Evolutionary conservation across 2,329 filamentous ascomycete species (phyloP), one percentile per base, ranked within the genome.

Genomic region (Aspergillus sp.): DNA sequence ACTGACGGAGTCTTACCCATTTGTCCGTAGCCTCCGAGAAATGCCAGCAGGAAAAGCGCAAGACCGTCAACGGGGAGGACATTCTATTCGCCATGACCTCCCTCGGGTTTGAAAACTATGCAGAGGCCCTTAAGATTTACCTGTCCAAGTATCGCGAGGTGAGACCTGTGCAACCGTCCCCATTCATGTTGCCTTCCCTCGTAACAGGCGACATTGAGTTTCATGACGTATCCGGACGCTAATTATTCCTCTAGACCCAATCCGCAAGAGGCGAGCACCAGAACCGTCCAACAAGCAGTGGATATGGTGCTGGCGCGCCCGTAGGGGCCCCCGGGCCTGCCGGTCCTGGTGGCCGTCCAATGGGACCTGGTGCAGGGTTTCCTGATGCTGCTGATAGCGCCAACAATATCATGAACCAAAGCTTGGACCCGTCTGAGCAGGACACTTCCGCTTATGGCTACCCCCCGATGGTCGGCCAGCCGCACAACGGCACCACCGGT

Each of bases 1-100:
- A 55, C 47, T 21, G 25, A 55, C 30, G 41, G 39, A 44, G 51
- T 51, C 30, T 57, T 32, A 15, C 41, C 5, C 44, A 7, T 49
- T 39, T 32, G 38, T 56, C 30, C 57, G 69, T 67, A 75, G 95
- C 95, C 27, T 98, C 95, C 64, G 95, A 99, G 79, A 99, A 99
- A 79, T 99, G 95, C 74, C 95, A 99, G 76, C 95, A 98, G 78
- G 95, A 99, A 79, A 99, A 99, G 84, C 88, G 95, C 71, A 99
- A 99, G 83, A 99, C 95, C 0, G 95, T 99, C 68, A 99, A 99
- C 73, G 95, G 95, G 69, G 95, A 99, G 78, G 95, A 99, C 72
- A 99, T 99, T 62, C 82, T 99, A 49, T 99, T 98, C 75, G 95
- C 95, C 62, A 99, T 99, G 95, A 98, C 94, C 7, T 99, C 95